A percentile compares a stretch with the other conserved stretches of the same genome.
Evolutionary conservation across 257 asterid species (phyloP).

Genomic region (Penstemon barbatus): DNA sequence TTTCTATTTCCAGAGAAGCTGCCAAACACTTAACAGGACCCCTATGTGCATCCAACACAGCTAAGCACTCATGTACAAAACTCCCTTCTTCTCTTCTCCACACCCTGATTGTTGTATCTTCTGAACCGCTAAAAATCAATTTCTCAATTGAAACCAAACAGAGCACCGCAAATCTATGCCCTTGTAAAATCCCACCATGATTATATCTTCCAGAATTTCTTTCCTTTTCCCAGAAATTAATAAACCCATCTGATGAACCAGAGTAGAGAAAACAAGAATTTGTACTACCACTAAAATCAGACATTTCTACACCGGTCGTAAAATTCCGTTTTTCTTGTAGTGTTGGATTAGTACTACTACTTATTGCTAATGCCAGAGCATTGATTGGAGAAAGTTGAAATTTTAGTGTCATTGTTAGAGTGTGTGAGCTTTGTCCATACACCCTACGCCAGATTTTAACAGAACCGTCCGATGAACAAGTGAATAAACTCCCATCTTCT

Average conservation of each 20-base stretch:
- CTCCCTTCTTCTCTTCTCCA: conserved; percentile 94
- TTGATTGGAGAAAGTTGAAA: conserved; percentile 82
- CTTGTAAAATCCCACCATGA: conserved; percentile 86
- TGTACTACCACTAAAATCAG: conserved; percentile 20
- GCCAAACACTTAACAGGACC: conserved; percentile 87
- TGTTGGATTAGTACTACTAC: no score
- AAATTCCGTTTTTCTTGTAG: no score
- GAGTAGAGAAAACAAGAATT: conserved; percentile 71
- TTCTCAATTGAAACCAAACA: conserved; percentile 75
- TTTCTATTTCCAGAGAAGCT: conserved; percentile 73
- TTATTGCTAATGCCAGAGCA: conserved; percentile 42
- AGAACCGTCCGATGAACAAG: conserved; percentile 78
- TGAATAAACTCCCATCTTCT: conserved; percentile 76
- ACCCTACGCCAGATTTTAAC: conserved; percentile 82
- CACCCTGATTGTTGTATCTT: conserved; percentile 79
- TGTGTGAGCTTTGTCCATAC: conserved; percentile 76
- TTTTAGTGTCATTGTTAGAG: conserved; percentile 70
- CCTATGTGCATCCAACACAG: conserved; percentile 80
- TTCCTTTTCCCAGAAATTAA: conserved; percentile 94
- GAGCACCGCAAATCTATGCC: conserved; percentile 75
- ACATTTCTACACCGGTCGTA: no score
- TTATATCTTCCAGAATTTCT: conserved; percentile 64
- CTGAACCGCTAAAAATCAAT: conserved; percentile 79
- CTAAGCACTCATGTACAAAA: conserved; percentile 81
- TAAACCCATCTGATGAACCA: conserved; percentile 83